A percentile compares a stretch with the other conserved stretches of the same genome.
These are phyloP conservation scores for Alternaria triticimaculans DNA, from an alignment of 2,329 filamentous ascomycete species.

Conservation along the genomic window DNA sequence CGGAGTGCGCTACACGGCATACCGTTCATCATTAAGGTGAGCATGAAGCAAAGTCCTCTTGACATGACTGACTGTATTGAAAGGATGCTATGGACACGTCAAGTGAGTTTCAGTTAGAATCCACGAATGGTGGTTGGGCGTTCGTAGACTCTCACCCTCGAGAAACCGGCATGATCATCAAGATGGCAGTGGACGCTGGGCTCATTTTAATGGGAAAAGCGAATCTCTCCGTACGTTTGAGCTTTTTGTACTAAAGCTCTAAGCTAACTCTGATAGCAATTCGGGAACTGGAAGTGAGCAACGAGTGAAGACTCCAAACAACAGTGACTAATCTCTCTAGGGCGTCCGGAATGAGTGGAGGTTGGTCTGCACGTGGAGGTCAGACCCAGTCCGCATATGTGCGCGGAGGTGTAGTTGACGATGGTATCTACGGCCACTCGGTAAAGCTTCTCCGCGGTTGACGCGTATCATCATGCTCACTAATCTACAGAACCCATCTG, in stretches of 20 bases:
- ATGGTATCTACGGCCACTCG: background rate
- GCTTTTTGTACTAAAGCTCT: too few relatives aligned
- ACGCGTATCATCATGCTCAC: background rate
- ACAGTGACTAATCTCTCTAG: rapidly evolving
- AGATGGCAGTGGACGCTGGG: background rate
- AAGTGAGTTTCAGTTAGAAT: background rate
- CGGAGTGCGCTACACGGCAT: background rate
- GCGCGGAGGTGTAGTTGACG: background rate
- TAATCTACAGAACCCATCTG: background rate
- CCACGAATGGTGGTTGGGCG: background rate
- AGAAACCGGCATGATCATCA: background rate
- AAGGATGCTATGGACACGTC: background rate
- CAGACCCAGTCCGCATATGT: background rate
- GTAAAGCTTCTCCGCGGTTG: background rate
- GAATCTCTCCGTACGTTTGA: background rate
- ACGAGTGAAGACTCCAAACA: too few relatives aligned
- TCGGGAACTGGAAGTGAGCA: background rate
- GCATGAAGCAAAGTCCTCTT: too few relatives aligned
- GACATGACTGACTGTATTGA: too few relatives aligned
- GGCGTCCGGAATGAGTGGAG: background rate
- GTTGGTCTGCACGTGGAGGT: background rate
- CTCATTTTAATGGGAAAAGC: background rate
- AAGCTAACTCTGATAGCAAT: background rate
- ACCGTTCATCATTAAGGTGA: background rate
- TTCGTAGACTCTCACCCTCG: background rate